Percentiles rank a stretch among this genome's conserved stretches.
Conservation (phyloP, 2,329 filamentous ascomycete genomes). For the Ramularia collo-cygni region DNA sequence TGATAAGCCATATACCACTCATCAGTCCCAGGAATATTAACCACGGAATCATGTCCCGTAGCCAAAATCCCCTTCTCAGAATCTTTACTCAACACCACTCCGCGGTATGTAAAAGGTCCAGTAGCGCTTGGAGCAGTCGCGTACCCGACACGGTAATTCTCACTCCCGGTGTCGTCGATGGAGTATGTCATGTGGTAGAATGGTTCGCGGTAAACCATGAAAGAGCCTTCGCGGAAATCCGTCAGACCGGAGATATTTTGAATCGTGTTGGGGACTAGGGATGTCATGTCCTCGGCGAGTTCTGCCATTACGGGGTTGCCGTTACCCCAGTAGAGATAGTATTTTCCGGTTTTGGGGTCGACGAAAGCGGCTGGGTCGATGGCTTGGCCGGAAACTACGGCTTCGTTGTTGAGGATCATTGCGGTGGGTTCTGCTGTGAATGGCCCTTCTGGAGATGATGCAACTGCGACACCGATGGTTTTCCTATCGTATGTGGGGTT, state of each 20-base stretch:
- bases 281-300: constrained; percentile 42
- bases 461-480: constrained; percentile 25
- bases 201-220: constrained; percentile 40
- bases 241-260: constrained; percentile 32
- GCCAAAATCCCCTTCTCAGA: constrained; percentile 37
- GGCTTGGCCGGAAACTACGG: constrained; percentile 20
- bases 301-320: constrained; percentile 38
- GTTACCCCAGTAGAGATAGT: constrained; percentile 33
- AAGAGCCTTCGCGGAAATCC: constrained; percentile 40
- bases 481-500: constrained; percentile 24
- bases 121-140: constrained; percentile 34
- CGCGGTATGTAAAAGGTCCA: constrained; percentile 42
- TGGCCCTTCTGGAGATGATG: constrained; percentile 21
- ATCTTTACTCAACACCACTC: constrained; percentile 41
- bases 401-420: constrained; percentile 25
- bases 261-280: constrained; percentile 35
- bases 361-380: constrained; percentile 25
- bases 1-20: constrained; percentile 48
- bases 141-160: constrained; percentile 44
- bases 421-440: constrained; percentile 22
- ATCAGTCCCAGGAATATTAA: constrained; percentile 43
- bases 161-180: constrained; percentile 42
- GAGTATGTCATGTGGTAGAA: constrained; percentile 46
- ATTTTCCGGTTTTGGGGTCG: constrained; percentile 21
- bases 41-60: constrained; percentile 41